A percentile compares a stretch with the other conserved stretches of the same genome.
Evolutionary conservation across 2,329 filamentous ascomycete genomes (phyloP).

Genomic region (Penicillium sp.): DNA sequence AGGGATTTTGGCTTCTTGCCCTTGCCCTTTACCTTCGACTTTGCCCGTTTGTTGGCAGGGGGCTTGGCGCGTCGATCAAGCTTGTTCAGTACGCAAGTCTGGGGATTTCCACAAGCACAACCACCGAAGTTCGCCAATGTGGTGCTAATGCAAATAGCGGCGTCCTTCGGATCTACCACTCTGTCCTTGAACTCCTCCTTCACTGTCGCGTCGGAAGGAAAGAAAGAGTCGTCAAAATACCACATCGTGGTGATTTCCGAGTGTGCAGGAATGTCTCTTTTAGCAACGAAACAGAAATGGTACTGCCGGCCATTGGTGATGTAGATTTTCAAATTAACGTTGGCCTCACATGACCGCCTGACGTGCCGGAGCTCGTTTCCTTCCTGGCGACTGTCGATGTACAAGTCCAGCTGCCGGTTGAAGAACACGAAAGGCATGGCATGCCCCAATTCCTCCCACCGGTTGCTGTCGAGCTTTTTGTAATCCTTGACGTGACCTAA

Average conservation of each 20-base stretch:
- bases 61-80: conserved; percentile 41
- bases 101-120: conserved; percentile 44
- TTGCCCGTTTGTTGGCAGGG: conserved; percentile 25
- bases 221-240: conserved; percentile 43
- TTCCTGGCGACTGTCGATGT: conserved; percentile 86
- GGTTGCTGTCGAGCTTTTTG: conserved; percentile 62
- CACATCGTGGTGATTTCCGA: conserved; percentile 50
- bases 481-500: conserved; percentile 73
- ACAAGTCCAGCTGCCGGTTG: conserved; percentile 81
- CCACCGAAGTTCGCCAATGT: conserved; percentile 50
- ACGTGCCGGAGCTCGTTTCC: conserved; percentile 84
- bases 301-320: conserved; percentile 75
- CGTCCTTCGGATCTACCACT: conserved; percentile 40
- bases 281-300: conserved; percentile 89
- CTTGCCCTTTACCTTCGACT: conserved; percentile 41
- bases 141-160: conserved; percentile 47
- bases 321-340: conserved; percentile 82
- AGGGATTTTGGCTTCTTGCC: conserved; percentile 44
- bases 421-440: conserved; percentile 76
- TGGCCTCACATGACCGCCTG: conserved; percentile 87
- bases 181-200: conserved; percentile 34
- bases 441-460: conserved; percentile 62
- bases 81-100: conserved; percentile 41
- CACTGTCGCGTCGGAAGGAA: conserved; percentile 11
- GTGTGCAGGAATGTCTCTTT: conserved; percentile 65